Evolutionary conservation across 1,284 basidiomycete species (phyloP).

Genomic region (Moesziomyces sp.): DNA sequence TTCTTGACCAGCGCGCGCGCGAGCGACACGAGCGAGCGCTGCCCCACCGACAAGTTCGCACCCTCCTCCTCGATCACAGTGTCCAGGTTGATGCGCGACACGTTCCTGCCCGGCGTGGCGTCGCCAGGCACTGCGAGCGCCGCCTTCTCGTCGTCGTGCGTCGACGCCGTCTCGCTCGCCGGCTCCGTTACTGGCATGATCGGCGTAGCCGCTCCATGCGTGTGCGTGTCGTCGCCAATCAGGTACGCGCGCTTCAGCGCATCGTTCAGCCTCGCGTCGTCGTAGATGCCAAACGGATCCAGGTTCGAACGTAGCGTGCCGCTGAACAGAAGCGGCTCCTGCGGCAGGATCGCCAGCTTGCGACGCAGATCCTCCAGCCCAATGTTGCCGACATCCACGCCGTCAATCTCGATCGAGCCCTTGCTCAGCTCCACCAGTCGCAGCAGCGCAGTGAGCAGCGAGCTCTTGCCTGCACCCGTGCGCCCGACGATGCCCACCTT

Average conservation of each 20-base stretch:
- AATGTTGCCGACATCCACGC: slow-evolving; percentile 72
- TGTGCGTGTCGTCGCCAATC: slow-evolving; percentile 49
- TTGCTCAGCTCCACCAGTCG: slow-evolving; percentile 76
- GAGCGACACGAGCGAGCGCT: slow-evolving; percentile 67
- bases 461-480: slow-evolving; percentile 76
- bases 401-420: slow-evolving; percentile 80
- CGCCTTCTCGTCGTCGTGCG: slow-evolving; percentile 34
- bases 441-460: slow-evolving; percentile 78
- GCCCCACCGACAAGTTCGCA: slow-evolving; percentile 66
- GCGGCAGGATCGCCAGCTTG: slow-evolving; percentile 57
- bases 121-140: slow-evolving; percentile 21
- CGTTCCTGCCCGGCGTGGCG: slow-evolving; percentile 17
- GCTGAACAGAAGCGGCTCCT: slow-evolving; percentile 68
- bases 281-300: slow-evolving; percentile 67
- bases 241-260: slow-evolving; percentile 67
- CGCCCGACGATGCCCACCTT: slow-evolving; percentile 73
- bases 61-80: slow-evolving; percentile 67
- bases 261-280: slow-evolving; percentile 66
- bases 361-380: slow-evolving; percentile 69
- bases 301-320: slow-evolving; percentile 69
- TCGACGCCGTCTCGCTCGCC: slow-evolving; percentile 19
- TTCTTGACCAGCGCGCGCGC: slow-evolving; percentile 67
- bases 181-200: slow-evolving; percentile 22
- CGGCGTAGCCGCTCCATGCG: slow-evolving; percentile 37
- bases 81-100: slow-evolving; percentile 63